Conservation (phyloP, 192 early-diverging fungal genomes). For the Jimgerdemannia lactiflua region DNA sequence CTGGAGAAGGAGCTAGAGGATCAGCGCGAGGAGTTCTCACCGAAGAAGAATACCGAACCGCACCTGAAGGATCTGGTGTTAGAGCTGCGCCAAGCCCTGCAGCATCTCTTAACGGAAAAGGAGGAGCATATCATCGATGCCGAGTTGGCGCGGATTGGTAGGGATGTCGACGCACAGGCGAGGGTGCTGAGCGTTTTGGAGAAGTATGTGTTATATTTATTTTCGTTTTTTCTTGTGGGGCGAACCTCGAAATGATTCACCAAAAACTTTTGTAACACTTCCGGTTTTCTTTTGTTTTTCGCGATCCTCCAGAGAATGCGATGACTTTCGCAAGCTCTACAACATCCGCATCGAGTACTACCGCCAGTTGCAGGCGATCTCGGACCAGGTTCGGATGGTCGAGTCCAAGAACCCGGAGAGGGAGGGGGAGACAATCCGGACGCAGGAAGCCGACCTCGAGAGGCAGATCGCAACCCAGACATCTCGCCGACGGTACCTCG, state of each 20-base stretch:
- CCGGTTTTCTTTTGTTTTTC: background rate
- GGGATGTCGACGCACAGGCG: slow-evolving; percentile 3
- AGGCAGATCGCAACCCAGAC: slow-evolving; percentile 9
- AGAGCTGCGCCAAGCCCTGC: slow-evolving; percentile 1
- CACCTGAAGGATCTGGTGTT: slow-evolving; percentile 4
- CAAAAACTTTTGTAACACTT: background rate
- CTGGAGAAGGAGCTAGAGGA: slow-evolving; percentile 1
- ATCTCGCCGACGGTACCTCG: slow-evolving; percentile 20
- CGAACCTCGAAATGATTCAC: no score
- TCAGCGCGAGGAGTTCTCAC: background rate
- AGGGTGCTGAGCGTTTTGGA: slow-evolving; percentile 14
- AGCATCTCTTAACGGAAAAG: background rate
- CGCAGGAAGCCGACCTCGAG: slow-evolving; percentile 9
- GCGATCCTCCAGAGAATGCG: slow-evolving; percentile 15
- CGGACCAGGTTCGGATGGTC: slow-evolving; percentile 4
- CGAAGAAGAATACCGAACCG: background rate
- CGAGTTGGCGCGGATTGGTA: slow-evolving; percentile 3
- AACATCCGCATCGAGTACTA: slow-evolving; percentile 40
- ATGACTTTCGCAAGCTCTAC: slow-evolving; percentile 8
- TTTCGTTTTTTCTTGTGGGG: slow-evolving; percentile 6
- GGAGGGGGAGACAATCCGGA: background rate
- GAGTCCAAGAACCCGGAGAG: slow-evolving; percentile 15
- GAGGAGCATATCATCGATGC: slow-evolving; percentile 6
- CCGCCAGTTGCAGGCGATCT: slow-evolving; percentile 36
- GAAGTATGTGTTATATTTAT: slow-evolving; percentile 8